Evolutionary conservation across 805 yeast genomes (phyloP).

Genomic region (Myxozyma mucilagina): DNA sequence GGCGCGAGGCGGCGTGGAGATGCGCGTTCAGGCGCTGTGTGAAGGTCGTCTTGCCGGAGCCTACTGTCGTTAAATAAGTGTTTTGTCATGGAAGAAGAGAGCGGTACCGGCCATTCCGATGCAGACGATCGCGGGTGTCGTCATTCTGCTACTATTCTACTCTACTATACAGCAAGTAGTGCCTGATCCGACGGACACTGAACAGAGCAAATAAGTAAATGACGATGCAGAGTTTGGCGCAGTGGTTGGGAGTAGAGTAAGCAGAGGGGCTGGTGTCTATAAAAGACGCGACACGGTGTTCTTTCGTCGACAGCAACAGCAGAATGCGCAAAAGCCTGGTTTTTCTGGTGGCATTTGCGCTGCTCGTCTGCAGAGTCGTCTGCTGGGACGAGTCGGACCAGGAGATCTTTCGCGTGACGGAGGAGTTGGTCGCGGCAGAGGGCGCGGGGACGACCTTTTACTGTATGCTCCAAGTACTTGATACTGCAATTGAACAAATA

Average conservation of each 20-base stretch:
- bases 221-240: no score
- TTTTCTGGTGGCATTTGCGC: background rate
- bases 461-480: slow-evolving; percentile 47
- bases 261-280: no score
- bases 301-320: no score
- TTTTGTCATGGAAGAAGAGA: background rate
- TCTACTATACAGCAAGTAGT: no score
- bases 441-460: slow-evolving; percentile 67
- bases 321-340: background rate
- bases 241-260: no score
- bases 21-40: slow-evolving; percentile 93
- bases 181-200: no score
- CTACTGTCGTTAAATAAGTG: no score
- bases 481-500: background rate
- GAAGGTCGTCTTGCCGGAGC: slow-evolving; percentile 95
- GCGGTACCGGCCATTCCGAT: slow-evolving; percentile 51
- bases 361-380: background rate
- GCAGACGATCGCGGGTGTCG: slow-evolving; percentile 48
- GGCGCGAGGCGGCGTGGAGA: slow-evolving; percentile 61
- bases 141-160: no score
- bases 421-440: slow-evolving; percentile 61
- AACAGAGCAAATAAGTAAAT: no score
- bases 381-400: slow-evolving; percentile 67
- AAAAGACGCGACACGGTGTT: no score
- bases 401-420: slow-evolving; percentile 74